phyloP scores from a whole-genome alignment of 257 asterid species.

The Solanum habrochaites region DNA sequence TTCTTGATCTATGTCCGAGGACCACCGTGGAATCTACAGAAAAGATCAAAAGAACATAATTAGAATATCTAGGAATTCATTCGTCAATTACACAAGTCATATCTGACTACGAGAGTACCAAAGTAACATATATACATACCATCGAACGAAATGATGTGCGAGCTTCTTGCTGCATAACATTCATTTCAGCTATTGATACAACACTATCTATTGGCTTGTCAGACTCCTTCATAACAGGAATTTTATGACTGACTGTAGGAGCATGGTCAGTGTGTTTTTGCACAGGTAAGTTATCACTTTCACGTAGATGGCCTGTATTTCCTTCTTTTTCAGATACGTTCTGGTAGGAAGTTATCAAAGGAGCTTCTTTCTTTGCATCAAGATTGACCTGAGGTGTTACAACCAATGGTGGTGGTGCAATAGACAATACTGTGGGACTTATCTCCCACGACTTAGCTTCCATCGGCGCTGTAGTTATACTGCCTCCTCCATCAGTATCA shows the following conservation, averaged over 20 bases:
- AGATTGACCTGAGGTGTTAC: not conserved
- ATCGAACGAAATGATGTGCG: conserved; percentile 26
- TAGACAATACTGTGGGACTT: conserved; percentile 1
- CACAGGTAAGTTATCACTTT: conserved; percentile 3
- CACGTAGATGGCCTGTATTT: conserved; percentile 8
- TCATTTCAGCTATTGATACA: conserved; percentile 56
- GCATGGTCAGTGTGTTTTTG: not conserved
- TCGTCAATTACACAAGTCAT: not conserved
- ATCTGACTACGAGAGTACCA: not conserved
- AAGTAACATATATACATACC: conserved; percentile 27
- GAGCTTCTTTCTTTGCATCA: conserved; percentile 2
- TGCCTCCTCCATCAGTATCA: conserved; percentile 3
- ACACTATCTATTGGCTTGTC: conserved; percentile 11
- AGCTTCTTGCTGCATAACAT: conserved; percentile 38
- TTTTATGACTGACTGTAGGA: not conserved
- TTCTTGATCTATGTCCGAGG: conserved; percentile 51
- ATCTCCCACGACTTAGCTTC: not conserved
- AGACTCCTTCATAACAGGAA: conserved; percentile 7
- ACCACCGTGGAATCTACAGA: conserved; percentile 57
- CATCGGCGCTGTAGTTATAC: conserved; percentile 3
- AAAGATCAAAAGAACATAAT: not conserved
- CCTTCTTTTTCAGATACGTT: conserved; percentile 1
- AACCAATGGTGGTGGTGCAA: conserved; percentile 10
- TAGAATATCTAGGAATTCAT: not conserved
- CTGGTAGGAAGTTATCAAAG: conserved; percentile 4